Evolutionary conservation across 805 yeast genomes (phyloP), one percentile per base, ranked within the genome.

Genomic region (Pichia scutulata): DNA sequence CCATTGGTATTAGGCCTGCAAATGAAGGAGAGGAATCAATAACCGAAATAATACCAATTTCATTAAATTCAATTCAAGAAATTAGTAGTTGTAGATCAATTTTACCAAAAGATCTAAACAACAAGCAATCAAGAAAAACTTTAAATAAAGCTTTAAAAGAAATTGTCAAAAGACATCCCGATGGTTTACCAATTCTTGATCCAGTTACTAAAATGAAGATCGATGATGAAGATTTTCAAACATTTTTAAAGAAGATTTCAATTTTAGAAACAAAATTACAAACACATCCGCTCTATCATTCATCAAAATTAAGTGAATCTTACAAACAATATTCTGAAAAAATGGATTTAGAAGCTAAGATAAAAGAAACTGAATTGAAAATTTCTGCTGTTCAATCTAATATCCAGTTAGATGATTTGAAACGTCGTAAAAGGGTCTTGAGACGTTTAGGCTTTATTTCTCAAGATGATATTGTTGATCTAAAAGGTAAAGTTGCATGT

Each of bases 191-290:
- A n/a, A 63, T 81, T 43, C 75, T 93, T 66, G 96, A 93, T 67
- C 98, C 99, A 5, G 73, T 93, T 39, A 84, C 81, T 54, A 88
- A 86, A 63, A 93, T 93, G 99, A 87, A 89, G 63, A 92, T 93
- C 58, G 47, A 59, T 22, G 84, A 81, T 43, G 78, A 77, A 5
- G 87, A 86, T 19, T 93, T 95, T 72, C 71, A 74, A 60, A 73
- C 76, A 47, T 70, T 95, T 47, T 63, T 86, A 51, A 78, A 82
- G 58, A 92, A 93, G 63, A 81, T 88, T 53, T 90, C 86, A 51
- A 90, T 89, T 1, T 73, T 93, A 56, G 93, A 89, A 61, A 68
- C 85, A 6, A 88, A 86, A 64, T 64, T 89, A 49, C 72, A 74
- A 47, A 70, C 84, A 19, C 89, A 87, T 61, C 89, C 93, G 33